A percentile compares a stretch with the other conserved stretches of the same genome.
Evolutionary conservation across 2,329 filamentous ascomycete species (phyloP).

Genomic region (Orbilia oligospora): DNA sequence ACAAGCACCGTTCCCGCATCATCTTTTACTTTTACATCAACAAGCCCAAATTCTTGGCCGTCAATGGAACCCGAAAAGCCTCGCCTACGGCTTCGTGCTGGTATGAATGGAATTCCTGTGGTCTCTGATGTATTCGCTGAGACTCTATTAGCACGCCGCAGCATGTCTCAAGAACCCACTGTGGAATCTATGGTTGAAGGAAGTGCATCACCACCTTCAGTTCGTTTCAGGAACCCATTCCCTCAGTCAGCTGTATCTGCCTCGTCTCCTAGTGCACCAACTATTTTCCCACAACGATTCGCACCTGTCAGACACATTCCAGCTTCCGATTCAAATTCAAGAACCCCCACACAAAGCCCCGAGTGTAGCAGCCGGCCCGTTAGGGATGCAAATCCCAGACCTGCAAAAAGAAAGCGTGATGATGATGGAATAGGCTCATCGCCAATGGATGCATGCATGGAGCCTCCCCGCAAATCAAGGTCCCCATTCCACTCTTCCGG

Average conservation of each 20-base stretch:
- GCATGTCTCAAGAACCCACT: constrained; percentile 22
- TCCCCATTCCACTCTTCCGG: constrained; percentile 39
- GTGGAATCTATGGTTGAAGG: constrained; percentile 30
- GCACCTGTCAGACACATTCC: constrained; percentile 44
- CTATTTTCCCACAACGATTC: constrained; percentile 33
- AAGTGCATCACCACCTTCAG: constrained; percentile 34
- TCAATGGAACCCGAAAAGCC: constrained; percentile 46
- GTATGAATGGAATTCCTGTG: constrained; percentile 15
- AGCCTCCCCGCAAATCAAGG: constrained; percentile 35
- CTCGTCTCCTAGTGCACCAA: constrained; percentile 14
- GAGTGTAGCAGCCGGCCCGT: constrained; percentile 17
- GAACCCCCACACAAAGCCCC: constrained; percentile 40
- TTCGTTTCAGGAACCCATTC: constrained; percentile 43
- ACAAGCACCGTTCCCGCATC: constrained; percentile 24
- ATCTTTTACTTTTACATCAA: constrained; percentile 34
- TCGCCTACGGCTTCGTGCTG: constrained; percentile 19
- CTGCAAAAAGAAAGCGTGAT: constrained; percentile 42
- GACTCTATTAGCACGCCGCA: constrained; percentile 12
- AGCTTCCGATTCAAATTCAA: constrained; percentile 27
- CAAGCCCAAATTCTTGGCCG: constrained; percentile 8
- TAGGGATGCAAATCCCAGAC: constrained; percentile 29
- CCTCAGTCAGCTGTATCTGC: constrained; percentile 9
- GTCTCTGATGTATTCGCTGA: constrained; percentile 27
- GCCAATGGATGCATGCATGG: constrained; percentile 4
- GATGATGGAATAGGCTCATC: constrained; percentile 24